Evolutionary conservation across 345 rosid species (phyloP).

Genomic region (Nephelium lappaceum): DNA sequence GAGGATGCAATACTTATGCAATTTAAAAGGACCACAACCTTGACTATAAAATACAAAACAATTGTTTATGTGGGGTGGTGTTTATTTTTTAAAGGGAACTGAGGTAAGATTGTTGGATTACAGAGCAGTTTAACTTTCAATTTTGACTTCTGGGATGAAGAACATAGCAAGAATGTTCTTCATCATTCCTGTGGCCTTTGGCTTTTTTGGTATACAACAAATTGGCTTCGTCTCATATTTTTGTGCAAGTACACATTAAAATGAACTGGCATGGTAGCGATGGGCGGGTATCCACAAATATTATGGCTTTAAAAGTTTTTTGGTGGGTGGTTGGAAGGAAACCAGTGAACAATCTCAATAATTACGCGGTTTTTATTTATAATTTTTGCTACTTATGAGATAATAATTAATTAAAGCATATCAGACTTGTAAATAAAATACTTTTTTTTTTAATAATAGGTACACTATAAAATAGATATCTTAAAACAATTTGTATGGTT

Average conservation of each 20-base stretch:
- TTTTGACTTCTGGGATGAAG: conserved; percentile 25
- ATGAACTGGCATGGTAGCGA: background rate
- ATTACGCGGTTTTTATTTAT: too few species aligned
- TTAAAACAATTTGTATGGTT: background rate
- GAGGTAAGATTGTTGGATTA: conserved; percentile 21
- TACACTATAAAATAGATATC: background rate
- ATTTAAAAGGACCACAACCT: conserved; percentile 16
- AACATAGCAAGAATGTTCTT: conserved; percentile 1
- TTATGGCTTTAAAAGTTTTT: conserved; percentile 15
- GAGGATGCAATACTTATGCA: conserved; percentile 16
- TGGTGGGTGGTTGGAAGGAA: conserved; percentile 1
- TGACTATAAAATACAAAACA: conserved; percentile 12
- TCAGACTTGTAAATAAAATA: too few species aligned
- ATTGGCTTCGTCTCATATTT: background rate
- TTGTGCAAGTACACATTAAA: conserved; percentile 12
- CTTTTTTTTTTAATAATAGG: background rate
- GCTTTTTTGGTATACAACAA: background rate
- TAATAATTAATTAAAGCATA: too few species aligned
- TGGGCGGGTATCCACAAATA: conserved; percentile 24
- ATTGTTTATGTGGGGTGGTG: too few species aligned
- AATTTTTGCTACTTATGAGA: too few species aligned
- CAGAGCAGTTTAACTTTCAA: conserved; percentile 29
- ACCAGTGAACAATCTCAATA: background rate
- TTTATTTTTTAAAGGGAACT: too few species aligned
- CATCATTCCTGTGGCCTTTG: background rate